Evolutionary conservation across 2,329 filamentous ascomycete genomes (phyloP).

Genomic region (Sporothrix brunneoviolacea): DNA sequence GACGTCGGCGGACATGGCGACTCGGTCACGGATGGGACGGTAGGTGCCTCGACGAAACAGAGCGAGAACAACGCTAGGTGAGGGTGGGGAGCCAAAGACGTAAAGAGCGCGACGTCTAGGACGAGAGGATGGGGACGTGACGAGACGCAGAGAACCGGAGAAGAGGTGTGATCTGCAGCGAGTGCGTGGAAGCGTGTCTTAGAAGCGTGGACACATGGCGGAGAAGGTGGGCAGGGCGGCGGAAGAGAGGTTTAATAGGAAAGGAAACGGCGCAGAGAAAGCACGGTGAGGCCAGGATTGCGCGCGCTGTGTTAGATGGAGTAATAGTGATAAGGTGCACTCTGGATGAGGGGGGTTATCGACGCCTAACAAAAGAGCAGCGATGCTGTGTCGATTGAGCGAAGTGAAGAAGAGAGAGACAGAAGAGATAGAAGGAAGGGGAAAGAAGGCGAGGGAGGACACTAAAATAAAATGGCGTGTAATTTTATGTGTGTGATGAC

Average conservation of each 20-base stretch:
- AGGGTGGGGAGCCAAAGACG: background rate
- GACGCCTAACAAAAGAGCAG: constrained; percentile 1
- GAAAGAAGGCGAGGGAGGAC: background rate
- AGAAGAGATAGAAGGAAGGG: background rate
- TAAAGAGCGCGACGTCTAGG: background rate
- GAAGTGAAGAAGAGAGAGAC: background rate
- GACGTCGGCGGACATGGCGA: constrained; percentile 15
- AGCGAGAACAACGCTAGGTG: background rate
- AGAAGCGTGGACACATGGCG: constrained; percentile 6
- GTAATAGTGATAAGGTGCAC: too few species aligned
- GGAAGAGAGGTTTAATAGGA: constrained; percentile 2
- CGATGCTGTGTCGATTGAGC: background rate
- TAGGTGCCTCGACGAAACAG: background rate
- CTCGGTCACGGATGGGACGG: background rate
- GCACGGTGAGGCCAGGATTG: constrained; percentile 8
- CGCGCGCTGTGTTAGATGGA: too few species aligned
- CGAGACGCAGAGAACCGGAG: background rate
- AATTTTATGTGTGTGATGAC: constrained; percentile 2
- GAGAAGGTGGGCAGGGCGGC: background rate
- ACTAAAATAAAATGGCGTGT: constrained; percentile 7
- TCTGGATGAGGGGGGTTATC: background rate
- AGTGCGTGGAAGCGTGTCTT: background rate
- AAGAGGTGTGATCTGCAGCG: background rate
- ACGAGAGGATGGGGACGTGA: background rate
- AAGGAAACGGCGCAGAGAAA: constrained; percentile 2